Conservation (phyloP, 345 rosid genomes). For the Toxicodendron radicans region DNA sequence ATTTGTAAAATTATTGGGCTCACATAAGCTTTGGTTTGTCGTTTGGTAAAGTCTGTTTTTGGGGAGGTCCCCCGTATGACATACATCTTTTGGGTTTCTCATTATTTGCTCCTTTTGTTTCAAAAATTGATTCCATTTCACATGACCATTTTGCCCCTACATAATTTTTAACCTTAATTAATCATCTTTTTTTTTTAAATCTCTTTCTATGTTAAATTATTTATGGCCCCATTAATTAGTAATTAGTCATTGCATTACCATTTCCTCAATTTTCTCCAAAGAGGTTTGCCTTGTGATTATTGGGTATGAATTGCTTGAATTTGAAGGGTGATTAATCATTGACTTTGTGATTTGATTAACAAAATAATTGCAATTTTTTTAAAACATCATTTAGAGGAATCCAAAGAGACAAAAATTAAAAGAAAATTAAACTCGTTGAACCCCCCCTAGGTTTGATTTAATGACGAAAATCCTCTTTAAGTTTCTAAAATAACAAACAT, state of each 20-base stretch:
- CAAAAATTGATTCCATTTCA: slow-evolving; percentile 3
- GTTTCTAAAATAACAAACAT: too few species aligned
- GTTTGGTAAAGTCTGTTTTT: slow-evolving; percentile 18
- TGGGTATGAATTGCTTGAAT: not conserved
- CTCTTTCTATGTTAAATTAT: too few species aligned
- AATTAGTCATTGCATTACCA: not conserved
- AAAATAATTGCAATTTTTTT: not conserved
- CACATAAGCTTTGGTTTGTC: slow-evolving; percentile 30
- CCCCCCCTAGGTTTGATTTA: too few species aligned
- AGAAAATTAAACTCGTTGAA: not conserved
- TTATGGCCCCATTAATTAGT: not conserved
- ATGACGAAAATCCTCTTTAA: too few species aligned
- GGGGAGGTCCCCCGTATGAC: slow-evolving; percentile 11
- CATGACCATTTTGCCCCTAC: slow-evolving; percentile 3
- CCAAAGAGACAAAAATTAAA: slow-evolving; percentile 1
- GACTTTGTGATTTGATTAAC: not conserved
- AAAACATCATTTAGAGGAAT: slow-evolving; percentile 10
- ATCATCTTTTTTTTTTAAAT: not conserved
- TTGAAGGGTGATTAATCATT: not conserved
- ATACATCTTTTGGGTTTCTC: slow-evolving; percentile 9
- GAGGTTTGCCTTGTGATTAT: not conserved
- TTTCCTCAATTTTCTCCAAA: not conserved
- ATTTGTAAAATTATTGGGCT: not conserved
- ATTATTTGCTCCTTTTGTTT: slow-evolving; percentile 9
- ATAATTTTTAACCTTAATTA: not conserved